Evolutionary conservation across 345 rosid genomes (phyloP), one percentile per base, ranked within the genome.

Genomic region (Barbarea vulgaris): DNA sequence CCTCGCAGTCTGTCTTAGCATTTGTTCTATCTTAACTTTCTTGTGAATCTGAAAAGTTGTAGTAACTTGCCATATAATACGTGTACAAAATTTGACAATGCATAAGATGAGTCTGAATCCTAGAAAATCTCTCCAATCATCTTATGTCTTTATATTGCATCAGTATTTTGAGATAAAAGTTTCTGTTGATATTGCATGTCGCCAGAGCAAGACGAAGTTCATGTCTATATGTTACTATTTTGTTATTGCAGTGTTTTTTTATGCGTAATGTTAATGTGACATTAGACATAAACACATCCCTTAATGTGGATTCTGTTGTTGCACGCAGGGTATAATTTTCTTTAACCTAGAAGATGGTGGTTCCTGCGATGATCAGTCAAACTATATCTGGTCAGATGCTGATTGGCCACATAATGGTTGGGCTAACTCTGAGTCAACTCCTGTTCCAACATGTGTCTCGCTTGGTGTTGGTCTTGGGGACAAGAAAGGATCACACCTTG

Each of bases 331-430:
- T 52, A 85, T 93, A 76, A 68, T 87, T 71, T 93, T 91, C 83
- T 79, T 86, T 78, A 85, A 80, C 75, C 83, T 86, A 87, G 90
- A 86, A 74, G 85, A 86, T 77, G 76, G 68, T 31, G 55, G 68
- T 19, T 72, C 84, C 59, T 80, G 36, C 69, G 59, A 44, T 64
- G 83, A 82, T 64, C 81, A 79, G 72, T 77, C 88, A 62, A 75
- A 84, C 50, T 84, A 82, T 78, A 79, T 88, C 64, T 90, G 95
- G 97, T 79, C 93, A 56, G 85, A 81, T 83, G 91, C 88, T 75
- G 97, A 91, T 77, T 89, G 96, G 96, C 96, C 98, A 58, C 87
- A 69, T 59, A 84, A 91, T 82, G 88, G 93, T 52, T 93, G 98
- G 96, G 93, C 96, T 18, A 87, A 85, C 78, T 83, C 93, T 60